Percentiles rank a stretch among this genome's conserved stretches.
Conservation (phyloP, 2,329 filamentous ascomycete genomes). For the Alternaria triticina region DNA sequence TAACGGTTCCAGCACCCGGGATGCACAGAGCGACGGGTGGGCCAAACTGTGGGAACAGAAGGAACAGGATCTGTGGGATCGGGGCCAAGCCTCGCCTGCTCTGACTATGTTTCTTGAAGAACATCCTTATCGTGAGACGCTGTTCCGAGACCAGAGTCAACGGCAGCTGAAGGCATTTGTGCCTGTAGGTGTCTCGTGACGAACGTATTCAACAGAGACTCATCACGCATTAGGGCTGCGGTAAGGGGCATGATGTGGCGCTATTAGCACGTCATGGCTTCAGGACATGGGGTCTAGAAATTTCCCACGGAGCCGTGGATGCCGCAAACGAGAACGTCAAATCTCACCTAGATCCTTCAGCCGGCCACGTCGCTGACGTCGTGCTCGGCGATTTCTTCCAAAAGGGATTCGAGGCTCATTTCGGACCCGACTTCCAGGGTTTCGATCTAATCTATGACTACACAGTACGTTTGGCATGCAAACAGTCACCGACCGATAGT, state of each 20-base stretch:
- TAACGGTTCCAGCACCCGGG: slow-evolving; percentile 11
- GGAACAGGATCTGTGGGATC: slow-evolving; percentile 62
- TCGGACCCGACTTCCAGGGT: slow-evolving; percentile 25
- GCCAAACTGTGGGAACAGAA: slow-evolving; percentile 60
- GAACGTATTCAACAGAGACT: background rate
- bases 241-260: slow-evolving; percentile 77
- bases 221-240: slow-evolving; percentile 63
- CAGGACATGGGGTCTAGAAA: slow-evolving; percentile 75
- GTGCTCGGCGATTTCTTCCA: slow-evolving; percentile 70
- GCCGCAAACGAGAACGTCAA: slow-evolving; percentile 18
- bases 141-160: slow-evolving; percentile 12
- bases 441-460: slow-evolving; percentile 69
- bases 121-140: slow-evolving; percentile 35
- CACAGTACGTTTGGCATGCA: slow-evolving; percentile 51
- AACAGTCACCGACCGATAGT: background rate
- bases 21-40: slow-evolving; percentile 49
- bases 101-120: slow-evolving; percentile 38
- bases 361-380: slow-evolving; percentile 54
- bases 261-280: slow-evolving; percentile 75
- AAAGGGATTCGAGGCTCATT: slow-evolving; percentile 57
- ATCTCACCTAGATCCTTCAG: slow-evolving; percentile 12
- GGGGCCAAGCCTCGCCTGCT: slow-evolving; percentile 60
- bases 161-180: slow-evolving; percentile 69
- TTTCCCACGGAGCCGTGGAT: slow-evolving; percentile 56
- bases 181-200: slow-evolving; percentile 49